Conservation (phyloP, 768 basidiomycete genomes). For the Symmetrospora coprosmae region DNA sequence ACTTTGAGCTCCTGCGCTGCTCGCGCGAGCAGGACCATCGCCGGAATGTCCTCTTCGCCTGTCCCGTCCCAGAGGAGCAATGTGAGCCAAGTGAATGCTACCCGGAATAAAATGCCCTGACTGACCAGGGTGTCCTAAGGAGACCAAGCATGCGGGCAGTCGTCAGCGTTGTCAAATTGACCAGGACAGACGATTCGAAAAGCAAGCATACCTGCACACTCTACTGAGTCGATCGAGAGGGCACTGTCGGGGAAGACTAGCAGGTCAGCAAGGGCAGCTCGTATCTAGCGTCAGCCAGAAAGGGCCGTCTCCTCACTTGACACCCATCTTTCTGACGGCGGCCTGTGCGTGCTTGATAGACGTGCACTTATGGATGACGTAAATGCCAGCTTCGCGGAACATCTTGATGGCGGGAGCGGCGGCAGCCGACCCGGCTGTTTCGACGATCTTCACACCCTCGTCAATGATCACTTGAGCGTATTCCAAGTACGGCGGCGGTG, state of each 20-base stretch:
- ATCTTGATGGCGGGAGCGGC: constrained; percentile 45
- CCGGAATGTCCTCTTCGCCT: constrained; percentile 85
- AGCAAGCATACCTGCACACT: constrained; percentile 49
- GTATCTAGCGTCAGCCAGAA: too few species aligned
- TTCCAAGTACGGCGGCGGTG: constrained; percentile 76
- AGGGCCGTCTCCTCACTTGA: too few species aligned
- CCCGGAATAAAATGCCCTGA: too few species aligned
- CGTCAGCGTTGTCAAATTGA: not conserved
- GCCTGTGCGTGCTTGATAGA: constrained; percentile 70
- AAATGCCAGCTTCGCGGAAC: constrained; percentile 53
- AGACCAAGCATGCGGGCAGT: constrained; percentile 9
- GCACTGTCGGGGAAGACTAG: too few species aligned
- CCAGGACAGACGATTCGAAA: not conserved
- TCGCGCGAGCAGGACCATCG: constrained; percentile 68
- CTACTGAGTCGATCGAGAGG: constrained; percentile 26
- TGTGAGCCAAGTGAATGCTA: too few species aligned
- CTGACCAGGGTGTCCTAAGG: too few species aligned
- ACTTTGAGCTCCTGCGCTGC: constrained; percentile 68
- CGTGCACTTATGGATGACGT: constrained; percentile 79
- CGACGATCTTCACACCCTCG: constrained; percentile 46
- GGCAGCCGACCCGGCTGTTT: constrained; percentile 75
- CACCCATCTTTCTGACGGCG: constrained; percentile 53
- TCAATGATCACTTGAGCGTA: constrained; percentile 45
- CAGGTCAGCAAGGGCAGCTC: too few species aligned
- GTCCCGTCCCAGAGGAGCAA: too few species aligned